Evolutionary conservation across 345 rosid species (phyloP).

Genomic region (Nephelium lappaceum): DNA sequence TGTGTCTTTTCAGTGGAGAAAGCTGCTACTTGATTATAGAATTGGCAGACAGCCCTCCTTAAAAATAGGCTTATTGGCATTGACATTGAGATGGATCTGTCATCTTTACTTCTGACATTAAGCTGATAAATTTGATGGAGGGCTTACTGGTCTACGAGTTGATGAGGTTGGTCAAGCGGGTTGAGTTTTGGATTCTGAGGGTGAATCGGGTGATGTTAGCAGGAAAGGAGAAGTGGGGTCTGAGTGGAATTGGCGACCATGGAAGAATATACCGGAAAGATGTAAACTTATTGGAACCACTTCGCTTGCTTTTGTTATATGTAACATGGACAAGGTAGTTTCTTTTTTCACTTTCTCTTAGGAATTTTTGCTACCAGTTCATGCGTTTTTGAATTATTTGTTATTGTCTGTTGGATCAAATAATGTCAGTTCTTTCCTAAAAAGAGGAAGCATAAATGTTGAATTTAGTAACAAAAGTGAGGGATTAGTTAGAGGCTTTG

Average conservation of each 20-base stretch:
- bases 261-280: slow-evolving; percentile 69
- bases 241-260: slow-evolving; percentile 18
- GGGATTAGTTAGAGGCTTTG: not conserved
- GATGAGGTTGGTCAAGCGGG: slow-evolving; percentile 34
- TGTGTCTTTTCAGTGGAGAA: too few species aligned
- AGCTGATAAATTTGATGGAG: slow-evolving; percentile 29
- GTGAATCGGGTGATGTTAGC: slow-evolving; percentile 8
- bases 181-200: slow-evolving; percentile 26
- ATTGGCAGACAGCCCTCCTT: too few species aligned
- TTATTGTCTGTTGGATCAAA: too few species aligned
- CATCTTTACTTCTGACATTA: not conserved
- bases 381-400: not conserved
- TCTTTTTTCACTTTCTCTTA: slow-evolving; percentile 5
- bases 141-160: slow-evolving; percentile 34
- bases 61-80: too few species aligned
- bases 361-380: slow-evolving; percentile 11
- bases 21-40: too few species aligned
- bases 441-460: too few species aligned
- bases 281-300: slow-evolving; percentile 73
- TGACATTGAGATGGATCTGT: too few species aligned
- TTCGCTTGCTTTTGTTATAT: slow-evolving; percentile 77
- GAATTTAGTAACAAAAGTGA: not conserved
- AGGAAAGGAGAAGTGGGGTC: slow-evolving; percentile 43
- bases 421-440: not conserved
- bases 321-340: slow-evolving; percentile 91